These are phyloP conservation scores for Talaromyces thailandensis DNA, from an alignment of 495 filamentous ascomycete species.

Conservation along the genomic window DNA sequence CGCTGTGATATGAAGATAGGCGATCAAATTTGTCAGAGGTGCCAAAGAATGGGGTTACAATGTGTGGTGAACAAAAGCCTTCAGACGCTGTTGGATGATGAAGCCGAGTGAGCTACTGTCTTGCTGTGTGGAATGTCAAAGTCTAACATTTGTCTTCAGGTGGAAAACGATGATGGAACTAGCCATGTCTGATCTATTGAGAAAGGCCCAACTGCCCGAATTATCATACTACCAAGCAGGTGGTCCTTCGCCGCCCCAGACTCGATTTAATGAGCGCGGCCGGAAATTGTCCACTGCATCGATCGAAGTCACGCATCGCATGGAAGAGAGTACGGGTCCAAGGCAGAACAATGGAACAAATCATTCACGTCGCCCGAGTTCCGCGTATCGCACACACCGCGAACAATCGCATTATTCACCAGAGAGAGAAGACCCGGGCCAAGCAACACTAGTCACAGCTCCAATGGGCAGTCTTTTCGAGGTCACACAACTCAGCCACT, in stretches of 20 bases:
- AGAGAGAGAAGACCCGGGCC: conserved; percentile 33
- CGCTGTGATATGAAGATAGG: conserved; percentile 42
- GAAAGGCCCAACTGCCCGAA: conserved; percentile 36
- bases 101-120: conserved; percentile 28
- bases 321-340: neutral
- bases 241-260: conserved; percentile 24
- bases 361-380: conserved; percentile 11
- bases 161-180: conserved; percentile 40
- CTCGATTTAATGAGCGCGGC: conserved; percentile 19
- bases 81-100: conserved; percentile 44
- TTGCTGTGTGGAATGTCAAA: neutral
- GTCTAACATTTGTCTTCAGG: conserved; percentile 12
- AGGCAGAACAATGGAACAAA: neutral
- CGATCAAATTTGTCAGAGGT: conserved; percentile 37
- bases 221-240: conserved; percentile 36
- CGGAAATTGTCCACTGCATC: conserved; percentile 34
- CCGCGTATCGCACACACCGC: conserved; percentile 8
- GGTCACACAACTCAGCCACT: conserved; percentile 46
- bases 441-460: conserved; percentile 39
- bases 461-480: conserved; percentile 54
- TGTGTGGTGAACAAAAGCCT: conserved; percentile 49
- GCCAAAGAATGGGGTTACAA: conserved; percentile 40
- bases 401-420: conserved; percentile 31
- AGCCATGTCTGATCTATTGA: conserved; percentile 36
- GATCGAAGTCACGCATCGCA: conserved; percentile 16